Evolutionary conservation across 129 eudicot genomes (phyloP), one percentile per base, ranked within the genome.

Genomic region (Escallonia herrerae): DNA sequence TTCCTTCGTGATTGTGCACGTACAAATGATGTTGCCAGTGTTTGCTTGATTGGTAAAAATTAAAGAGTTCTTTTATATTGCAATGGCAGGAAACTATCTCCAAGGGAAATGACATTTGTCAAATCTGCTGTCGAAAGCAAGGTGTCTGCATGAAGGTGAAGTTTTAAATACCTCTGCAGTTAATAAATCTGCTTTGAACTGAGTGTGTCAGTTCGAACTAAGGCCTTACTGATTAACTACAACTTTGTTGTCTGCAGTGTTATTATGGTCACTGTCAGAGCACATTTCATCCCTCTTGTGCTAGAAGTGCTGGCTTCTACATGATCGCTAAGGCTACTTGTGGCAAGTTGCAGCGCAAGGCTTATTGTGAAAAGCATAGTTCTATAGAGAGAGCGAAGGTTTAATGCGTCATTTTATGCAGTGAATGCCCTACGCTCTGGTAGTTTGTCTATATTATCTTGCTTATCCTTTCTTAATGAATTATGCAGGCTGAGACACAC

Each of bases 131-230:
- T 65, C 87, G 80, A 55, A 89, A 63, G 71, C 79, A 74, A 54
- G 99, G 99, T 76, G 99, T 82, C 58, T 89, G 99, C 76, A 79
- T 89, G 62, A 94, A 94, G 97, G 97, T 94, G 70, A 66, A 59
- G 8, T 43, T 40, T 50, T 33, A 40, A 40, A 37, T 37, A 47
- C 39, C 68, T 82, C 12, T 14, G 15, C n/a, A n/a, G n/a, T n/a
- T n/a, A n/a, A n/a, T n/a, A n/a, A n/a, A n/a, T 54, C 49, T 55
- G 43, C 42, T 54, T 57, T 60, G 38, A 53, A 13, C 57, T 13
- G 12, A 53, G 14, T 11, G 57, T 53, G 14, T n/a, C n/a, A n/a
- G n/a, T n/a, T n/a, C n/a, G n/a, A n/a, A n/a, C n/a, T n/a, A n/a
- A n/a, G n/a, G 40, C 10, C 9, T 40, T 2, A 44, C 56, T 7